A percentile compares a stretch with the other conserved stretches of the same genome.
Evolutionary conservation across 2,329 filamentous ascomycete species (phyloP).

Genomic region (Microsporum audouinii): DNA sequence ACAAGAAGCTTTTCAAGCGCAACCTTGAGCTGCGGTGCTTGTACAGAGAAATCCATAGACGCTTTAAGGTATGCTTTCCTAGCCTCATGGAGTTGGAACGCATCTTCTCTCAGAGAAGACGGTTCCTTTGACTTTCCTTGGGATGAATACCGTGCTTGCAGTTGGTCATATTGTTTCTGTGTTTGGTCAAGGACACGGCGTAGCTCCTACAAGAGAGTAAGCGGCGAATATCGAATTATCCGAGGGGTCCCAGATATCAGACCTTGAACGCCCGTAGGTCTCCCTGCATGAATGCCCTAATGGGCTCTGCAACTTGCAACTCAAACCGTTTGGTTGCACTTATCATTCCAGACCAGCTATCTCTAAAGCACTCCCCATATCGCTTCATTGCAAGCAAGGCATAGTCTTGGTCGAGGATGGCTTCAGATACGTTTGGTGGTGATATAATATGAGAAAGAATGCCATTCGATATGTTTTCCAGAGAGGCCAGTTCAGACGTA

Average conservation of each 20-base stretch:
- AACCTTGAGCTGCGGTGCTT: slow-evolving; percentile 73
- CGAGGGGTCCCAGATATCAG: slow-evolving; percentile 4
- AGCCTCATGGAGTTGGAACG: slow-evolving; percentile 88
- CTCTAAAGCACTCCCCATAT: slow-evolving; percentile 72
- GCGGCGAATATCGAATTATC: neutral
- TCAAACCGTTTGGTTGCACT: slow-evolving; percentile 68
- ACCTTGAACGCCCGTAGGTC: slow-evolving; percentile 75
- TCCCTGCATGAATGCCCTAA: slow-evolving; percentile 62
- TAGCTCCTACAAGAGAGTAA: slow-evolving; percentile 43
- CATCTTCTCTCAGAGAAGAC: slow-evolving; percentile 82
- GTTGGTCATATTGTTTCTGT: slow-evolving; percentile 74
- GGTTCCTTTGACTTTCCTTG: slow-evolving; percentile 92
- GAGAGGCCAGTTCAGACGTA: slow-evolving; percentile 52
- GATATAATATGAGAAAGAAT: slow-evolving; percentile 69
- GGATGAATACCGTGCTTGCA: slow-evolving; percentile 66
- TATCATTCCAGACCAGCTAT: slow-evolving; percentile 73
- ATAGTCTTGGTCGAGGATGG: slow-evolving; percentile 88
- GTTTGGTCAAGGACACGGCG: slow-evolving; percentile 63
- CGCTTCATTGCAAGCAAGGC: slow-evolving; percentile 75
- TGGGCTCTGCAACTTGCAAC: slow-evolving; percentile 63
- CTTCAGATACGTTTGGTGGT: slow-evolving; percentile 62
- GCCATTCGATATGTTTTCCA: slow-evolving; percentile 68
- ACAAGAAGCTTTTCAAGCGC: slow-evolving; percentile 79
- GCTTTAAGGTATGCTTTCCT: slow-evolving; percentile 82
- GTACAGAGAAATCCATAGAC: slow-evolving; percentile 83